Evolutionary conservation across 345 rosid genomes (phyloP), one percentile per base, ranked within the genome.

Genomic region (Corchorus capsularis): DNA sequence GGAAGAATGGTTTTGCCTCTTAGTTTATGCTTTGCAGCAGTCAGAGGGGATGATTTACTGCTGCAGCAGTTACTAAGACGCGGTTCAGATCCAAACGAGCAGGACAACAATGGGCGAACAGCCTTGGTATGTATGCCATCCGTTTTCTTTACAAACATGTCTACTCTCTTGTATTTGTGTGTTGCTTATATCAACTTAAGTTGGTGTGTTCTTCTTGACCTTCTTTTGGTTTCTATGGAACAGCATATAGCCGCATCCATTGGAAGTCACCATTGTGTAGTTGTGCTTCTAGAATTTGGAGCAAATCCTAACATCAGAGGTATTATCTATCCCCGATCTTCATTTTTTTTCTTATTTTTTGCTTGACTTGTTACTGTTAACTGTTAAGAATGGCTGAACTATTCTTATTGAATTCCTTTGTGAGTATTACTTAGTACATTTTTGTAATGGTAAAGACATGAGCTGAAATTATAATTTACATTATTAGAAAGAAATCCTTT

Each of bases 231-330:
- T 73, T 56, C 45, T 52, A 66, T 79, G 59, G 45, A 67, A 82
- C 89, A 94, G 99, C 99, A 95, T 64, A 85, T 93, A 62, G 96
- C 96, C 37, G 98, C 98, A 74, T 82, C 97, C 57, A 86, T 22
- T 43, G 99, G 98, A 78, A 81, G 81, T 80, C 82, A 84, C 46
- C 89, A 87, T 53, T 91, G 98, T 34, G 87, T 87, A 15, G 74
- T 77, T 75, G 79, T 95, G 37, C 98, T 95, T 73, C 82, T 91
- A 0, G 97, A 92, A 67, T 84, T 79, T 69, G 96, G 91, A 73
- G 98, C 89, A 27, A 86, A 95, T 81, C 96, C 96, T 49, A 95
- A 95, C 78, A 72, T 74, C 43, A 83, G 54, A 91, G 98, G 99
- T 93, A 80, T 69, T 37, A 66, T 50, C 34, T 10, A 15, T 50